phyloP scores from a whole-genome alignment of 2,329 filamentous ascomycete genomes.

The Aaosphaeria pasadenensis region DNA sequence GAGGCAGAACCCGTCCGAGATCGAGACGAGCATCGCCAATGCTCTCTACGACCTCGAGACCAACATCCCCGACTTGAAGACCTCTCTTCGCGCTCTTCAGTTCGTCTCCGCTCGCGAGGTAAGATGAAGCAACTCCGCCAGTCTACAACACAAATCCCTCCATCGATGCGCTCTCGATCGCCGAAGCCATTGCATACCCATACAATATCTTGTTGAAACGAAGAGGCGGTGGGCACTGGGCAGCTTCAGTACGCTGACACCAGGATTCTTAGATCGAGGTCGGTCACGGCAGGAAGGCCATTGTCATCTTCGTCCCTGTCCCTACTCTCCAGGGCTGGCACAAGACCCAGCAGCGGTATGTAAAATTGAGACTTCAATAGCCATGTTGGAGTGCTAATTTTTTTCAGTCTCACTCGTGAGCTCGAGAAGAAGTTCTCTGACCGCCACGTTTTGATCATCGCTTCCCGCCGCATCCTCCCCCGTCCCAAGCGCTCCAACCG shows the following conservation, averaged over 20 bases:
- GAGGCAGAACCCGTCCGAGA: slow-evolving; percentile 92
- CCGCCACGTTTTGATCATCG: slow-evolving; percentile 98
- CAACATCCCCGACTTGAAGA: slow-evolving; percentile 98
- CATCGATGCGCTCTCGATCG: slow-evolving; percentile 24
- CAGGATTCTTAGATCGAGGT: slow-evolving; percentile 87
- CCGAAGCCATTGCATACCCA: slow-evolving; percentile 20
- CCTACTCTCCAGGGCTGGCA: slow-evolving; percentile 98
- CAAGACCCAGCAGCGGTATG: slow-evolving; percentile 99
- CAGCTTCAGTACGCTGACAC: slow-evolving; percentile 52
- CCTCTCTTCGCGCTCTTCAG: slow-evolving; percentile 93
- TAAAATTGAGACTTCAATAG: slow-evolving; percentile 13
- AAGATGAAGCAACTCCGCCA: slow-evolving; percentile 55
- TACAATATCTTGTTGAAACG: slow-evolving; percentile 25
- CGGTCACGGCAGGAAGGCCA: slow-evolving; percentile 99
- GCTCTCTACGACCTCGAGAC: slow-evolving; percentile 99
- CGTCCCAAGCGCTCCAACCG: slow-evolving; percentile 98
- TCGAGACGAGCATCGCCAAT: slow-evolving; percentile 94
- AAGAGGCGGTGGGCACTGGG: slow-evolving; percentile 58
- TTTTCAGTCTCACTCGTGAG: slow-evolving; percentile 87
- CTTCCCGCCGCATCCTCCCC: slow-evolving; percentile 96
- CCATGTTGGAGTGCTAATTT: slow-evolving; percentile 2
- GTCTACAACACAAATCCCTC: slow-evolving; percentile 9
- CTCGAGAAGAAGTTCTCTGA: slow-evolving; percentile 99
- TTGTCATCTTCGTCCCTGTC: slow-evolving; percentile 99
- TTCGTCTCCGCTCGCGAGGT: slow-evolving; percentile 99